Evolutionary conservation across 2,329 filamentous ascomycete genomes (phyloP).

Genomic region (Fusarium tricinctum): DNA sequence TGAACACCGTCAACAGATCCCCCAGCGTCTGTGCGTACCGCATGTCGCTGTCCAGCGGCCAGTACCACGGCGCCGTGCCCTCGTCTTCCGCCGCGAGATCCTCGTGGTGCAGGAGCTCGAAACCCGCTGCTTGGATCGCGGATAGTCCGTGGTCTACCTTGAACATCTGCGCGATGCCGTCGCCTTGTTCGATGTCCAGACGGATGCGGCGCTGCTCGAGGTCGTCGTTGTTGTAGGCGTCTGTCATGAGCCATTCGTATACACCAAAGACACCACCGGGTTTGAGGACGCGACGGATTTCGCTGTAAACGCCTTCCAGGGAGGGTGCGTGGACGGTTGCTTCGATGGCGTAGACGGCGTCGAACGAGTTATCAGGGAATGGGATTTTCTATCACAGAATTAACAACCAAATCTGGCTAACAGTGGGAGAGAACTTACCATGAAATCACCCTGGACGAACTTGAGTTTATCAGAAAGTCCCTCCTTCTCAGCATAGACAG

Average conservation of each 20-base stretch:
- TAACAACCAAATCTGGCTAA: background rate
- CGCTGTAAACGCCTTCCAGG: slow-evolving; percentile 90
- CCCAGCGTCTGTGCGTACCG: slow-evolving; percentile 80
- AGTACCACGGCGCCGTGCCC: slow-evolving; percentile 85
- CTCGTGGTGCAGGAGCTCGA: slow-evolving; percentile 72
- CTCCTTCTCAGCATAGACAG: slow-evolving; percentile 82
- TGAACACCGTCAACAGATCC: slow-evolving; percentile 81
- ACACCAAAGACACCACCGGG: slow-evolving; percentile 96
- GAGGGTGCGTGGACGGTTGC: slow-evolving; percentile 95
- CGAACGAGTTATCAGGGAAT: slow-evolving; percentile 91
- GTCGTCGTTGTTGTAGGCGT: slow-evolving; percentile 91
- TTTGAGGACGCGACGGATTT: slow-evolving; percentile 97
- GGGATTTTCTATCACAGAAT: slow-evolving; percentile 79
- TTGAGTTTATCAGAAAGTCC: slow-evolving; percentile 81
- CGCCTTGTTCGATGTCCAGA: slow-evolving; percentile 93
- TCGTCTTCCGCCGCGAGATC: slow-evolving; percentile 69
- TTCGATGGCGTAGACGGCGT: slow-evolving; percentile 97
- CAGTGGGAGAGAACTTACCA: slow-evolving; percentile 64
- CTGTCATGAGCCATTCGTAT: slow-evolving; percentile 99
- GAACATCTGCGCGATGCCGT: slow-evolving; percentile 98
- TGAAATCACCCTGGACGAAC: slow-evolving; percentile 97
- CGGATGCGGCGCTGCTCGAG: slow-evolving; percentile 88
- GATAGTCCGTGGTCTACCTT: slow-evolving; percentile 83
- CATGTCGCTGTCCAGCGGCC: slow-evolving; percentile 81
- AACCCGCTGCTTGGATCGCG: slow-evolving; percentile 87